Conservation (phyloP, 2,329 filamentous ascomycete genomes). For the Celoporthe dispersa region DNA sequence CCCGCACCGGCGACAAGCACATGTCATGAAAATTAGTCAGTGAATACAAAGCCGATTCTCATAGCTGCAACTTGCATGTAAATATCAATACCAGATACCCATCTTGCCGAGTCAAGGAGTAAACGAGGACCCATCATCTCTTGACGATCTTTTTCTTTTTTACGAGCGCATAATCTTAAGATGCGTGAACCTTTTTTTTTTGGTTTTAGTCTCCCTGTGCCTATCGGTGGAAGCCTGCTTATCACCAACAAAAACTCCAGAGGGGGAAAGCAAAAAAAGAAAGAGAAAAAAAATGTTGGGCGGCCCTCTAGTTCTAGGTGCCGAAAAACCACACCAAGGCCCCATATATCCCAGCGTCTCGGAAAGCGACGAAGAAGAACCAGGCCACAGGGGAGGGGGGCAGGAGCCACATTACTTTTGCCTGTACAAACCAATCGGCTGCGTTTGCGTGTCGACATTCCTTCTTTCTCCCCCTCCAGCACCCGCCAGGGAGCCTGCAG, state of each 20-base stretch:
- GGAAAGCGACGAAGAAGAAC: not conserved
- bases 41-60: too few relatives aligned
- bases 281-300: constrained; percentile 18
- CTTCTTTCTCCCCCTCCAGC: not conserved
- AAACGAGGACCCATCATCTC: not conserved
- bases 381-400: too few relatives aligned
- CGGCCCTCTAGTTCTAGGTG: constrained; percentile 18
- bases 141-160: not conserved
- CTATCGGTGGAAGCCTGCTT: not conserved
- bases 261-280: not conserved
- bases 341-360: constrained; percentile 13
- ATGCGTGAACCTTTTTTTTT: not conserved
- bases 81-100: not conserved
- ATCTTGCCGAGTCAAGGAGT: not conserved
- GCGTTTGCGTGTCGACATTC: not conserved
- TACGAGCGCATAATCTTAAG: not conserved
- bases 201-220: not conserved
- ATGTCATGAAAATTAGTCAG: not conserved
- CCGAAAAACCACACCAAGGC: constrained; percentile 4
- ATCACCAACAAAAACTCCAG: not conserved
- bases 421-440: not conserved
- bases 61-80: not conserved
- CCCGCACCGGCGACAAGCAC: not conserved
- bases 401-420: not conserved
- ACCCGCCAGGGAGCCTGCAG: not conserved